phyloP scores from a whole-genome alignment of 2,329 filamentous ascomycete species.

The Cladophialophora carrionii region DNA sequence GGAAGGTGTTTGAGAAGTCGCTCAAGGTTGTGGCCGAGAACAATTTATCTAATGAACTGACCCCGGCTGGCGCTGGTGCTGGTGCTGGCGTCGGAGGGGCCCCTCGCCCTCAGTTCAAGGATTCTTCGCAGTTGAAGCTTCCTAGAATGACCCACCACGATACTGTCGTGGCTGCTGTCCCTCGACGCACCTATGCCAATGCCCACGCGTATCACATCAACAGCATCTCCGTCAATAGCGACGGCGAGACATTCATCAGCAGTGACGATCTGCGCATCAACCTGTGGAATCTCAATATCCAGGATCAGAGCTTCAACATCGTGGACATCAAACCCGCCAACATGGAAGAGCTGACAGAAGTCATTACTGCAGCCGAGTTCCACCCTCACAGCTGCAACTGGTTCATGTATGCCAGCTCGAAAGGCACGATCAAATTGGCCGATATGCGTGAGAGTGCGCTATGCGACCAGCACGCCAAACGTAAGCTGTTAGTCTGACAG shows the following conservation, averaged over 20 bases:
- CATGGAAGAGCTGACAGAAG: slow-evolving; percentile 99
- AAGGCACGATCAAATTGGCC: slow-evolving; percentile 97
- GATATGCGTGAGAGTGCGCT: slow-evolving; percentile 97
- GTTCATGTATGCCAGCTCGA: slow-evolving; percentile 99
- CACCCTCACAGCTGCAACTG: slow-evolving; percentile 97
- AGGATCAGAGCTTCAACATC: slow-evolving; percentile 99
- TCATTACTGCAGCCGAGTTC: slow-evolving; percentile 97
- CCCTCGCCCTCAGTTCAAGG: slow-evolving; percentile 77
- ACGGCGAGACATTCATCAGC: slow-evolving; percentile 98
- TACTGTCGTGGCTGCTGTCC: slow-evolving; percentile 94
- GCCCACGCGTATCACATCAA: slow-evolving; percentile 99
- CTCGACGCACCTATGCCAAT: slow-evolving; percentile 94
- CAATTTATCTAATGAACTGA: slow-evolving; percentile 93
- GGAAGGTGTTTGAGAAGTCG: slow-evolving; percentile 99
- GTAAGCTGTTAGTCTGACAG: slow-evolving; percentile 59
- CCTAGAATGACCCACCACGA: slow-evolving; percentile 97
- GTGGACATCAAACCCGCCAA: slow-evolving; percentile 99
- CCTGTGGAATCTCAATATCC: slow-evolving; percentile 98
- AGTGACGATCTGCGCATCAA: slow-evolving; percentile 98
- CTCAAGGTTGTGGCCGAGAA: slow-evolving; percentile 99
- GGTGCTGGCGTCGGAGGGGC: slow-evolving; percentile 69
- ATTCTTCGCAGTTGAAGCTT: slow-evolving; percentile 81
- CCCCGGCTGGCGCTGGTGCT: slow-evolving; percentile 68
- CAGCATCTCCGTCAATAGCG: slow-evolving; percentile 99
- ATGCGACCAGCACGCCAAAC: slow-evolving; percentile 92